phyloP scores from a whole-genome alignment of 192 early-diverging fungal genomes.

The Chytriomyces sp. region DNA sequence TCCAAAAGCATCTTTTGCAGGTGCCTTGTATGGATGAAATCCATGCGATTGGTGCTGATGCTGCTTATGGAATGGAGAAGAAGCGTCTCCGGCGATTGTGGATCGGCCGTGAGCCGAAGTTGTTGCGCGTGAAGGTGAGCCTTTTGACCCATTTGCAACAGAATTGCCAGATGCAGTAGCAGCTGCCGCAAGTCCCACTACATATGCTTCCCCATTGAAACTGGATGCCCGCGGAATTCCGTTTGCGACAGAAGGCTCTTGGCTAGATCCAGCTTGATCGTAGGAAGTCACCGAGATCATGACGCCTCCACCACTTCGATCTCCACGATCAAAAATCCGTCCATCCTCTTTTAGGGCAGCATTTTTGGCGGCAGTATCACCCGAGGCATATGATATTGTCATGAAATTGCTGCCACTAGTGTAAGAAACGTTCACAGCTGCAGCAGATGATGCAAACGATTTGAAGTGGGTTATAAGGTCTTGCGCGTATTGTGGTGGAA shows the following conservation, averaged over 20 bases:
- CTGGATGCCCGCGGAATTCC: background rate
- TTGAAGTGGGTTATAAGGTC: background rate
- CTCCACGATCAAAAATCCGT: background rate
- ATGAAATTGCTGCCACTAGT: conserved; percentile 14
- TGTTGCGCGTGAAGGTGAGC: background rate
- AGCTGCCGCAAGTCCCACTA: too few relatives aligned
- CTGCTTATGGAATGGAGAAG: background rate
- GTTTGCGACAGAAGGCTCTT: background rate
- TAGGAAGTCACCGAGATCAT: conserved; percentile 13
- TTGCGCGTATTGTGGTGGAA: conserved; percentile 13
- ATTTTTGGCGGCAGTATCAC: background rate
- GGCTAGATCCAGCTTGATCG: background rate
- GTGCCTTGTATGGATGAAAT: conserved; percentile 22
- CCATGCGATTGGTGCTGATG: conserved; percentile 1
- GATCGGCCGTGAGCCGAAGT: background rate
- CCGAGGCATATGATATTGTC: conserved; percentile 14
- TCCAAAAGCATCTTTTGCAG: too few relatives aligned
- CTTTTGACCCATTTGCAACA: too few relatives aligned
- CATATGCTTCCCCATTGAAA: too few relatives aligned
- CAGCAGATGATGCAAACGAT: background rate
- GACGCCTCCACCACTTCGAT: background rate
- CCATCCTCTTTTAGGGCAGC: background rate
- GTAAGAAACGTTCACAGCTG: background rate
- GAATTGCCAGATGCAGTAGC: too few relatives aligned
- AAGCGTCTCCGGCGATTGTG: background rate